phyloP scores from a whole-genome alignment of 371 early-diverging fungal genomes.

The Syncephalis fuscata region DNA sequence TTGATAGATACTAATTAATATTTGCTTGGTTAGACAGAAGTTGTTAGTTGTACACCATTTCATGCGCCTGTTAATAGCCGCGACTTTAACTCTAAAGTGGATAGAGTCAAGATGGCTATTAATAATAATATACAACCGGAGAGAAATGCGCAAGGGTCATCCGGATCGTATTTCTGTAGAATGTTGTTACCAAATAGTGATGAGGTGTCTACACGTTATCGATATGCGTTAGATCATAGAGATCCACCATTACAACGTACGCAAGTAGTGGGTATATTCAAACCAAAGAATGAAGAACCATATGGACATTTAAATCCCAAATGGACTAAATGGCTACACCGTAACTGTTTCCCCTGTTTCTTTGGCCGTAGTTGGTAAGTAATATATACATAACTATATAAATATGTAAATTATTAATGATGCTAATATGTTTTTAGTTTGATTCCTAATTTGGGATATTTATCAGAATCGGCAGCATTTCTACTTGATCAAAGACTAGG shows the following conservation, averaged over 20 bases:
- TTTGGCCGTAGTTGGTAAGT: conserved; percentile 69
- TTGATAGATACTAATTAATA: too few species aligned
- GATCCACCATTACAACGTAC: too few species aligned
- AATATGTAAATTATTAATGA: neutral
- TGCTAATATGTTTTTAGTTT: conserved; percentile 15
- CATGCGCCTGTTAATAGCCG: too few species aligned
- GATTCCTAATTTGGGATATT: conserved; percentile 77
- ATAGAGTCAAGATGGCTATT: conserved; percentile 57
- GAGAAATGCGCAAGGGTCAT: conserved; percentile 60
- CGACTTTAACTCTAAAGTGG: conserved; percentile 11
- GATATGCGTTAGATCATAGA: too few species aligned
- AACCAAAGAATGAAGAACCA: conserved; percentile 90
- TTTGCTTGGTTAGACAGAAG: too few species aligned
- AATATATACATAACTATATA: neutral
- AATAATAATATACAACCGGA: conserved; percentile 44
- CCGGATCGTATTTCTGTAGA: conserved; percentile 79
- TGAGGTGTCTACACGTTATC: too few species aligned
- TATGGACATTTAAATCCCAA: conserved; percentile 83
- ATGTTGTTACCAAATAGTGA: conserved; percentile 12
- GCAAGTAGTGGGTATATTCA: conserved; percentile 76
- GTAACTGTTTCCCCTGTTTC: conserved; percentile 71
- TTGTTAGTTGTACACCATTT: too few species aligned
- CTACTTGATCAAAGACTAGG: conserved; percentile 58
- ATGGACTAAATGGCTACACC: conserved; percentile 89
- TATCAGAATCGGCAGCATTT: conserved; percentile 75